A percentile compares a stretch with the other conserved stretches of the same genome.
These are phyloP conservation scores for Pyrus betulifolia DNA, from an alignment of 306 rosid genomes.

Conservation along the genomic window DNA sequence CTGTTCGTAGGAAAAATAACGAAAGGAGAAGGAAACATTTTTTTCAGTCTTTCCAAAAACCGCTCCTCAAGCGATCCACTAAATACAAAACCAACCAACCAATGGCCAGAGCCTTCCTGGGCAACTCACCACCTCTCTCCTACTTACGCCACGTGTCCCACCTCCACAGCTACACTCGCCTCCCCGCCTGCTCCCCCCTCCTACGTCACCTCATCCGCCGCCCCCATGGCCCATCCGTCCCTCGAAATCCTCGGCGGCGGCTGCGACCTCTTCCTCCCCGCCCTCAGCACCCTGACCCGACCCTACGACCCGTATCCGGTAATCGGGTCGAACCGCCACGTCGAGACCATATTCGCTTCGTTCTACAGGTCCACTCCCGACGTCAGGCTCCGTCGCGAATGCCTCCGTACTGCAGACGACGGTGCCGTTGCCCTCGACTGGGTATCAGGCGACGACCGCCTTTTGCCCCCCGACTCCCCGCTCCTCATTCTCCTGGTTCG, in stretches of 20 bases:
- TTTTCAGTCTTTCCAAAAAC: neutral
- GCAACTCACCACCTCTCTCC: slow-evolving; percentile 4
- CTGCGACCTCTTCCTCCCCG: slow-evolving; percentile 40
- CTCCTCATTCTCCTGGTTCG: slow-evolving; percentile 77
- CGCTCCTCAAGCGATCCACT: neutral
- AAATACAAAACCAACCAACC: neutral
- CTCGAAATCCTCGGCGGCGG: slow-evolving; percentile 62
- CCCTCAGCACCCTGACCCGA: slow-evolving; percentile 25
- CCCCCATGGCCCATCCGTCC: slow-evolving; percentile 30
- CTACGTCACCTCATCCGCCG: slow-evolving; percentile 20
- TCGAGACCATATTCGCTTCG: slow-evolving; percentile 42
- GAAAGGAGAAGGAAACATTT: neutral
- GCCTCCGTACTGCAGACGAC: slow-evolving; percentile 51
- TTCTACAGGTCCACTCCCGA: slow-evolving; percentile 55
- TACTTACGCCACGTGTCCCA: neutral
- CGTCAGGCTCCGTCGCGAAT: slow-evolving; percentile 62
- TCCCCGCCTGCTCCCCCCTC: slow-evolving; percentile 1
- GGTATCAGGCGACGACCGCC: slow-evolving; percentile 56
- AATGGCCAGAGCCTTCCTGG: slow-evolving; percentile 32
- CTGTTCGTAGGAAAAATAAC: no score
- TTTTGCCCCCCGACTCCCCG: slow-evolving; percentile 47
- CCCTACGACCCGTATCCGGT: slow-evolving; percentile 55
- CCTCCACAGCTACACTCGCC: neutral
- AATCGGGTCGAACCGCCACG: slow-evolving; percentile 48
- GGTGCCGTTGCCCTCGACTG: slow-evolving; percentile 84